Evolutionary conservation across 352 stramenopile species (phyloP).

Genomic region (Phytopythium cucurbitacearum): DNA sequence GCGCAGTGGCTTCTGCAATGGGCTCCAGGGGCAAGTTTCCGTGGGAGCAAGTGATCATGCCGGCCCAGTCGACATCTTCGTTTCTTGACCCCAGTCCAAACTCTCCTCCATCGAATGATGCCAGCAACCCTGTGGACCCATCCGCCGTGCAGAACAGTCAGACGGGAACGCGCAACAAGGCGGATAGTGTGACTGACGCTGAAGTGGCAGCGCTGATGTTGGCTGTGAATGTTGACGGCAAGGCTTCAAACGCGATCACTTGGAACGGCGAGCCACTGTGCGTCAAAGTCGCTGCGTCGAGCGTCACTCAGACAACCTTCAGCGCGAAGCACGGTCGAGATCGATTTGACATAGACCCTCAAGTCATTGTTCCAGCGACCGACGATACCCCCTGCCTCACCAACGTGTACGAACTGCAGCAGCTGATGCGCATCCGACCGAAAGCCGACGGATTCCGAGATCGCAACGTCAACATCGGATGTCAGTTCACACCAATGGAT

Average conservation of each 20-base stretch:
- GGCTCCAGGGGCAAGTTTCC: slow-evolving; percentile 13
- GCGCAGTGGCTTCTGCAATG: background rate
- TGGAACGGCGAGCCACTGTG: slow-evolving; percentile 37
- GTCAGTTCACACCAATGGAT: slow-evolving; percentile 36
- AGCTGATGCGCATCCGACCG: slow-evolving; percentile 41
- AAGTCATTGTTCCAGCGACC: slow-evolving; percentile 1
- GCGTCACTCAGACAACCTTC: background rate
- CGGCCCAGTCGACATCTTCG: slow-evolving; percentile 7
- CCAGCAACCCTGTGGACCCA: too few species aligned
- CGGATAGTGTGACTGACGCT: too few species aligned
- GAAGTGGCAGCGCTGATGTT: background rate
- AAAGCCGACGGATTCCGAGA: slow-evolving; percentile 43
- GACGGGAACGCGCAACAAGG: too few species aligned
- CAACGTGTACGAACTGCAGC: slow-evolving; percentile 35
- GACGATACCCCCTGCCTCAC: slow-evolving; percentile 13
- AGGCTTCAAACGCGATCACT: slow-evolving; percentile 9
- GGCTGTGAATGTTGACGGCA: background rate
- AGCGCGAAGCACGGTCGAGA: background rate
- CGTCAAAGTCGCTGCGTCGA: slow-evolving; percentile 18
- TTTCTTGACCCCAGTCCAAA: background rate
- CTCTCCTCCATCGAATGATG: too few species aligned
- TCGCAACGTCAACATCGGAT: slow-evolving; percentile 33
- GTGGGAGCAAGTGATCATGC: slow-evolving; percentile 35
- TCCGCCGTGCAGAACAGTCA: too few species aligned
- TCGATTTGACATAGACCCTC: slow-evolving; percentile 2